These are phyloP conservation scores for Mycena belliarum DNA, from an alignment of 768 basidiomycete genomes.

Conservation along the genomic window DNA sequence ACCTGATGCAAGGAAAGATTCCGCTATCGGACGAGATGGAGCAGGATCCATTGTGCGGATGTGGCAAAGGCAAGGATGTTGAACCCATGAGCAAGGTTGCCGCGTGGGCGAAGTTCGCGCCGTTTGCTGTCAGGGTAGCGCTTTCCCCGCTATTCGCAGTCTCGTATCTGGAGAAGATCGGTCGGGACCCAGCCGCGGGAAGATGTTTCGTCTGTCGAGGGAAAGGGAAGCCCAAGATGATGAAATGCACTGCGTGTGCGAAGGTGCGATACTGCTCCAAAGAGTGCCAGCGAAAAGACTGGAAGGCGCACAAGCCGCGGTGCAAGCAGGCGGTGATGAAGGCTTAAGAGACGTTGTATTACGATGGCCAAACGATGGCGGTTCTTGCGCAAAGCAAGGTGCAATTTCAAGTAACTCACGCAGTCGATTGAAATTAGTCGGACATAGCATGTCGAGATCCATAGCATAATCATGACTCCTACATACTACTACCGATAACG, in stretches of 20 bases:
- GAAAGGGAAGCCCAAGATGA: conserved; percentile 30
- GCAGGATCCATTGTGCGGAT: conserved; percentile 49
- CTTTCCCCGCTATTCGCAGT: conserved; percentile 51
- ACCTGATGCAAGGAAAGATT: conserved; percentile 31
- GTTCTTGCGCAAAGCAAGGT: no score
- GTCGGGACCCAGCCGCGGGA: conserved; percentile 18
- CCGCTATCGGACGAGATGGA: conserved; percentile 41
- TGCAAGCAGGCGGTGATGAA: conserved; percentile 3
- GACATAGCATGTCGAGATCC: no score
- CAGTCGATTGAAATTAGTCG: no score
- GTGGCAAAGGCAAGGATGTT: conserved; percentile 51
- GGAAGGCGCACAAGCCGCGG: conserved; percentile 34
- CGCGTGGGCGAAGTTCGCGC: conserved; percentile 41
- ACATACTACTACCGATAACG: no score
- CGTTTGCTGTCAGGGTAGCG: conserved; percentile 49
- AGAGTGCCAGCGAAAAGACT: conserved; percentile 39
- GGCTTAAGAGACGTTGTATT: no score
- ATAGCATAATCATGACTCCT: no score
- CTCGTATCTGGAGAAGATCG: conserved; percentile 42
- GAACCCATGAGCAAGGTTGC: conserved; percentile 33
- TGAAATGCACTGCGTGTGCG: conserved; percentile 30
- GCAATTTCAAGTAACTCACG: no score
- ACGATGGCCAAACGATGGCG: no score
- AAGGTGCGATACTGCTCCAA: conserved; percentile 21
- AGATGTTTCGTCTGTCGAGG: conserved; percentile 33